Evolutionary conservation across 495 filamentous ascomycete genomes (phyloP).

Genomic region (Massariosphaeria phaeospora): DNA sequence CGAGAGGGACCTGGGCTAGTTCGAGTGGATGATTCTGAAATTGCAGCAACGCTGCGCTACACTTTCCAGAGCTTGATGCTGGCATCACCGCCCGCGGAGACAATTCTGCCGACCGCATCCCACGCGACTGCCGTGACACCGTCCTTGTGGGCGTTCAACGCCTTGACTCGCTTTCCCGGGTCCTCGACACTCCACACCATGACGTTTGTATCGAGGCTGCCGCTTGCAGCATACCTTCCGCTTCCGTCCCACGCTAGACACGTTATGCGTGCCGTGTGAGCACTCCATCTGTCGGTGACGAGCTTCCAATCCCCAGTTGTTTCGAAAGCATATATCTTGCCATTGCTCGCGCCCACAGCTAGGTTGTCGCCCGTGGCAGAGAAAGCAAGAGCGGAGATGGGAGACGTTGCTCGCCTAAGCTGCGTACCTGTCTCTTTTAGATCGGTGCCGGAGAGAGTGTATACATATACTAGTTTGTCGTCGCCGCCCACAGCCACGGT

Average conservation of each 20-base stretch:
- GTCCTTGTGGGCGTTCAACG: slow-evolving; percentile 85
- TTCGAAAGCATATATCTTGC: slow-evolving; percentile 73
- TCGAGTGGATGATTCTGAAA: neutral
- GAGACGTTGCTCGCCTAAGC: slow-evolving; percentile 50
- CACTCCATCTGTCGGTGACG: slow-evolving; percentile 77
- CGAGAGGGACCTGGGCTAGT: neutral
- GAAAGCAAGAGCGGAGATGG: slow-evolving; percentile 69
- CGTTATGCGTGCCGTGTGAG: slow-evolving; percentile 83
- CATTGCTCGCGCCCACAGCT: slow-evolving; percentile 75
- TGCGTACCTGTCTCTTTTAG: slow-evolving; percentile 44
- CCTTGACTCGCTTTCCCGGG: slow-evolving; percentile 74
- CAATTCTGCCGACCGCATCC: slow-evolving; percentile 66
- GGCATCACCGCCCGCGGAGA: slow-evolving; percentile 79
- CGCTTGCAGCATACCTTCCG: slow-evolving; percentile 74
- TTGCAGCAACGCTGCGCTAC: too few species aligned
- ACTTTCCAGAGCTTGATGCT: slow-evolving; percentile 87
- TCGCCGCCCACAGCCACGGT: slow-evolving; percentile 72
- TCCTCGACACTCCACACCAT: slow-evolving; percentile 85
- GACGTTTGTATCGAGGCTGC: slow-evolving; percentile 81
- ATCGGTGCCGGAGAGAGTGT: slow-evolving; percentile 50
- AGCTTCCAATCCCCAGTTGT: slow-evolving; percentile 47
- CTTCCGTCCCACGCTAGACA: slow-evolving; percentile 74
- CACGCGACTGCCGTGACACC: slow-evolving; percentile 86
- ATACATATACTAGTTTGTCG: slow-evolving; percentile 67
- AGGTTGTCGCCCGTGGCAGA: slow-evolving; percentile 66